These are phyloP conservation scores for Nakaseomyces delphensis DNA, from an alignment of 1,139 yeast species.

Conservation along the genomic window DNA sequence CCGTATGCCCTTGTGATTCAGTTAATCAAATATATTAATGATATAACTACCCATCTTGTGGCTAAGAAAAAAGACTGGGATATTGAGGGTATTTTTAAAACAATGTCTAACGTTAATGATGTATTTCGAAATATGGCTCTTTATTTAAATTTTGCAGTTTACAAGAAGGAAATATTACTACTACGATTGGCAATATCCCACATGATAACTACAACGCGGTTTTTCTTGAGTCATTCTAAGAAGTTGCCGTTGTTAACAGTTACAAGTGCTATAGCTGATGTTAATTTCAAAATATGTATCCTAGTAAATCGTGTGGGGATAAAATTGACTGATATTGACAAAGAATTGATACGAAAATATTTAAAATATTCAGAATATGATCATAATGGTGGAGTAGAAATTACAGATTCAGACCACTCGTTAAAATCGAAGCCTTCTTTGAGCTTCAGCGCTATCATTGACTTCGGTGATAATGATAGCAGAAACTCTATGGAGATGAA, in stretches of 20 bases:
- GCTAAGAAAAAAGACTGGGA: slow-evolving; percentile 1
- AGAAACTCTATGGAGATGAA: background rate
- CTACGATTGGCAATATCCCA: slow-evolving; percentile 35
- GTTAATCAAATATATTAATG: slow-evolving; percentile 44
- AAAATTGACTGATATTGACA: slow-evolving; percentile 1
- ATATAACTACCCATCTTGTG: slow-evolving; percentile 6
- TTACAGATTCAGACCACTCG: background rate
- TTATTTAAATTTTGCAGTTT: background rate
- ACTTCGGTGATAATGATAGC: background rate
- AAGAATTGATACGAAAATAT: background rate
- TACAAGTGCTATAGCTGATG: slow-evolving; percentile 67
- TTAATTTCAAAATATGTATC: slow-evolving; percentile 63
- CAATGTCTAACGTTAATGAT: background rate
- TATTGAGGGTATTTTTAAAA: slow-evolving; percentile 3
- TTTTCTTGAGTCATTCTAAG: slow-evolving; percentile 49
- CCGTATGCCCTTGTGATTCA: slow-evolving; percentile 36
- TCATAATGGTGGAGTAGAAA: slow-evolving; percentile 1
- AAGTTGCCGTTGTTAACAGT: slow-evolving; percentile 62
- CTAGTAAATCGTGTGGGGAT: slow-evolving; percentile 41
- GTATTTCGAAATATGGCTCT: background rate
- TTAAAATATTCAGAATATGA: background rate
- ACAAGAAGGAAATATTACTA: slow-evolving; percentile 1
- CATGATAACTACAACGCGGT: slow-evolving; percentile 70
- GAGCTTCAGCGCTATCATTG: background rate
- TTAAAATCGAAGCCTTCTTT: background rate